These are phyloP conservation scores for Fusarium sp. DNA, from an alignment of 2,329 filamentous ascomycete genomes.

Conservation along the genomic window DNA sequence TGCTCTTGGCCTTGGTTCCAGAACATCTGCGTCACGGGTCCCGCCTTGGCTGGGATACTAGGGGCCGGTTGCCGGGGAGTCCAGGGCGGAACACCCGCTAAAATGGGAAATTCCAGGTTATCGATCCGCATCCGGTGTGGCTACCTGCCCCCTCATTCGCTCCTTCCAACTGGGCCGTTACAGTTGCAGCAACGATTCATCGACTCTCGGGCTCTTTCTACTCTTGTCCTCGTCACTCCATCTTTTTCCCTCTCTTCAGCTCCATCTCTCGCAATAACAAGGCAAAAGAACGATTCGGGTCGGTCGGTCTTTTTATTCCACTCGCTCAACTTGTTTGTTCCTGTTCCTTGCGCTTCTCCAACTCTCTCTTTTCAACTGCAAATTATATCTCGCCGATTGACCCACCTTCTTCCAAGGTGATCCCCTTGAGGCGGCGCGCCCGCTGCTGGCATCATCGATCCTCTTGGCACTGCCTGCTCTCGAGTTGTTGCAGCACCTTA, in stretches of 20 bases:
- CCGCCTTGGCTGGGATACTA: constrained; percentile 16
- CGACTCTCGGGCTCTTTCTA: constrained; percentile 8
- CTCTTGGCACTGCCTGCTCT: constrained; percentile 22
- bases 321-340: constrained; percentile 20
- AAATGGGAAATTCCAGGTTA: constrained; percentile 31
- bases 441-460: constrained; percentile 36
- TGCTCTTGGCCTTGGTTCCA: constrained; percentile 1
- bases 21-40: constrained; percentile 32
- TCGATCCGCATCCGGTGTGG: constrained; percentile 41
- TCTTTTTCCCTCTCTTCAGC: constrained; percentile 11
- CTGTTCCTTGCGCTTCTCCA: constrained; percentile 24
- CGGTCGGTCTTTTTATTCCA: constrained; percentile 20
- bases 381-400: constrained; percentile 16
- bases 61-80: constrained; percentile 32
- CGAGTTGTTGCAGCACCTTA: constrained; percentile 8
- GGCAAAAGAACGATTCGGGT: not conserved
- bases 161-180: constrained; percentile 34
- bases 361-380: constrained; percentile 19
- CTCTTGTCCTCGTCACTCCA: constrained; percentile 16
- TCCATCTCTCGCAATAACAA: constrained; percentile 19
- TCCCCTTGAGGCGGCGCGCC: constrained; percentile 32
- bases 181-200: constrained; percentile 39
- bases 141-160: constrained; percentile 30
- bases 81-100: constrained; percentile 36
- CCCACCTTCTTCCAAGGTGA: constrained; percentile 13